phyloP scores from a whole-genome alignment of 352 stramenopile genomes.

The Aphanomyces cochlioides region DNA sequence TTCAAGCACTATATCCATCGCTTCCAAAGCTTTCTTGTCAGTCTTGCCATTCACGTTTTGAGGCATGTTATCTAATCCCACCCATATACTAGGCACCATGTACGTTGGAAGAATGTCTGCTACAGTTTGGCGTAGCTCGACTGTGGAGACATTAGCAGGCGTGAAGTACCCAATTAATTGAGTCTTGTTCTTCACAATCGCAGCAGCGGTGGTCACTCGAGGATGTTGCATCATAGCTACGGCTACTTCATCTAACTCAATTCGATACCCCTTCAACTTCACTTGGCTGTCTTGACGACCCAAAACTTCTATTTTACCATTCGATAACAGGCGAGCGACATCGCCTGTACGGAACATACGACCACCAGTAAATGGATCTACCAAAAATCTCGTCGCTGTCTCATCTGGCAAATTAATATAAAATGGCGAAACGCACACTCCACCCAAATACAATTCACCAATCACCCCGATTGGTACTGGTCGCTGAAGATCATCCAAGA shows the following conservation, averaged over 20 bases:
- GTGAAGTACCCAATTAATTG: constrained; percentile 91
- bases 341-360: constrained; percentile 93
- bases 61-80: constrained; percentile 70
- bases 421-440: background rate
- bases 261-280: constrained; percentile 76
- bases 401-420: constrained; percentile 6
- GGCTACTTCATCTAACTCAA: constrained; percentile 77
- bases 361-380: constrained; percentile 57
- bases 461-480: background rate
- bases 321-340: constrained; percentile 84
- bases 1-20: background rate
- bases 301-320: constrained; percentile 85
- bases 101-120: constrained; percentile 80
- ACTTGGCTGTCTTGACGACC: constrained; percentile 69
- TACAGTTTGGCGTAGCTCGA: constrained; percentile 62
- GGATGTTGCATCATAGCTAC: constrained; percentile 49
- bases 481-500: background rate
- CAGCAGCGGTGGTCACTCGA: constrained; percentile 43
- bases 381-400: constrained; percentile 33
- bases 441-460: constrained; percentile 5
- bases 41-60: constrained; percentile 86
- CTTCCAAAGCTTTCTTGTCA: constrained; percentile 64
- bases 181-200: constrained; percentile 54
- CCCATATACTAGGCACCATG: constrained; percentile 73
- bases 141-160: constrained; percentile 62